Conservation (phyloP, 495 filamentous ascomycete genomes). For the Tuber borchii region DNA sequence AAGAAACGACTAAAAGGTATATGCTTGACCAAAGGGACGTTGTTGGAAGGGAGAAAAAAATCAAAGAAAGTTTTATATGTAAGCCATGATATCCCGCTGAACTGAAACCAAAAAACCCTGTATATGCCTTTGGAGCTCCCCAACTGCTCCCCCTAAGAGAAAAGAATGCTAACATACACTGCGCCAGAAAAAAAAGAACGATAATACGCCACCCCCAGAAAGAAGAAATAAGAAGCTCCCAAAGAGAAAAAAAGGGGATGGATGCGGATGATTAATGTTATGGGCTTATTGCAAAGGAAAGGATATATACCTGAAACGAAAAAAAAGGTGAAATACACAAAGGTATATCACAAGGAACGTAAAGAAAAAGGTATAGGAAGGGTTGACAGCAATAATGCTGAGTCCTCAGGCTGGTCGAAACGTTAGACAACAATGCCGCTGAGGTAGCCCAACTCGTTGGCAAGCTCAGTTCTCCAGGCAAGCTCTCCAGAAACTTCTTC, state of each 20-base stretch:
- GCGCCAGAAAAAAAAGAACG: conserved; percentile 1
- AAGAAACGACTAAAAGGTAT: background rate
- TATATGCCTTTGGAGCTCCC: conserved; percentile 1
- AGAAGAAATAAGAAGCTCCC: background rate
- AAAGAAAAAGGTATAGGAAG: background rate
- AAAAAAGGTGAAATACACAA: background rate
- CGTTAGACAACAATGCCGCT: conserved; percentile 36
- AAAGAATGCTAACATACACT: background rate
- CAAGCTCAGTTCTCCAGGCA: conserved; percentile 35
- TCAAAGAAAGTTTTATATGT: background rate
- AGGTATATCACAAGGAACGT: conserved; percentile 2
- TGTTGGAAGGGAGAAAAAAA: background rate
- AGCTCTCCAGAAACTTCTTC: conserved; percentile 39
- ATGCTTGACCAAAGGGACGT: background rate
- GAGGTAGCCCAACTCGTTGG: conserved; percentile 37
- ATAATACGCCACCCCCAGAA: background rate
- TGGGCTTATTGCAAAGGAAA: background rate
- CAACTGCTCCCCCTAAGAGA: background rate
- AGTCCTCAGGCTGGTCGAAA: background rate
- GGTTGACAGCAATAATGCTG: background rate
- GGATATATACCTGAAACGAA: background rate
- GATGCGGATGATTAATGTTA: background rate
- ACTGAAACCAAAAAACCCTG: background rate
- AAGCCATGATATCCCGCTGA: background rate
- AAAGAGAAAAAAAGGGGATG: conserved; percentile 1